phyloP scores from a whole-genome alignment of 768 basidiomycete genomes.

The Phallus indusiatus region DNA sequence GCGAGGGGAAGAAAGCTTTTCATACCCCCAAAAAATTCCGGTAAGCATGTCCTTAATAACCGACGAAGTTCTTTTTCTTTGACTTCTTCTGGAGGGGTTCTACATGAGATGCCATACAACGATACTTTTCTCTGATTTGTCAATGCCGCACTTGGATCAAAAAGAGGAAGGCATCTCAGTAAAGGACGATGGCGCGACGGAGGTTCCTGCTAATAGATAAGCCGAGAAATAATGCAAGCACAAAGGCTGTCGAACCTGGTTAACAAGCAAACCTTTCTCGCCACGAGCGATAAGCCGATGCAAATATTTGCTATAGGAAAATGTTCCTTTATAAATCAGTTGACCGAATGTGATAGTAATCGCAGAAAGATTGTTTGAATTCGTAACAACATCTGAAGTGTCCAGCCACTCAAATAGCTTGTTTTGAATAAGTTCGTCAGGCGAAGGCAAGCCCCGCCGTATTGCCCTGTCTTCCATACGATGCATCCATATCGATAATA shows the following conservation, averaged over 20 bases:
- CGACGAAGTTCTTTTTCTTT: conserved; percentile 64
- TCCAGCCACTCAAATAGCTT: conserved; percentile 78
- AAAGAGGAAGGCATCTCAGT: conserved; percentile 63
- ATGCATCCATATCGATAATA: conserved; percentile 55
- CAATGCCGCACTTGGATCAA: conserved; percentile 47
- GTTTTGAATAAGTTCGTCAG: conserved; percentile 61
- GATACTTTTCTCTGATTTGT: conserved; percentile 60
- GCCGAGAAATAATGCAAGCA: not conserved
- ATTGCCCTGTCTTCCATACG: conserved; percentile 53
- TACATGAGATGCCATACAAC: conserved; percentile 57
- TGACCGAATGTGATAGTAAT: conserved; percentile 64
- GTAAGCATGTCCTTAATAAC: conserved; percentile 55
- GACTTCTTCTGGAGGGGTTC: conserved; percentile 61
- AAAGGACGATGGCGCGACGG: conserved; percentile 61
- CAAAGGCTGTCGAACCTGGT: conserved; percentile 34
- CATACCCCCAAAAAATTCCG: conserved; percentile 58
- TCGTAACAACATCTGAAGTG: conserved; percentile 48
- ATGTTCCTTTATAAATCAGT: conserved; percentile 58
- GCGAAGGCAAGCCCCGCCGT: conserved; percentile 49
- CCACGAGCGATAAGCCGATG: conserved; percentile 76
- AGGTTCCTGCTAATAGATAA: conserved; percentile 23
- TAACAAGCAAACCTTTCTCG: conserved; percentile 47
- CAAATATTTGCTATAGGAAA: conserved; percentile 67
- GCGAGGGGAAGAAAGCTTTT: not conserved
- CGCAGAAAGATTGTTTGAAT: conserved; percentile 44